Conservation (phyloP, 345 rosid genomes). For the Eucalyptus regnans region DNA sequence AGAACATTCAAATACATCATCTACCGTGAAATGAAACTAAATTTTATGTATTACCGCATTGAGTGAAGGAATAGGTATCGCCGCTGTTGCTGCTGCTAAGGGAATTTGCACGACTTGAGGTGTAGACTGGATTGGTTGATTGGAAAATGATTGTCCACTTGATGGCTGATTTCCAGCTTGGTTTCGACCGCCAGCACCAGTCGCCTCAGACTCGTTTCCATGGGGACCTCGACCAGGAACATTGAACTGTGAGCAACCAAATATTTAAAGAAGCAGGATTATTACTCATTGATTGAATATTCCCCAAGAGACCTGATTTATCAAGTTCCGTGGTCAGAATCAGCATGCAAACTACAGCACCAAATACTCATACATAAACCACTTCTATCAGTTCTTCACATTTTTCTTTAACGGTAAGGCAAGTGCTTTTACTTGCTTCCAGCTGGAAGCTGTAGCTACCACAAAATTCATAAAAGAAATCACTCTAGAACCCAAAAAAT, state of each 20-base stretch:
- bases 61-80: conserved; percentile 61
- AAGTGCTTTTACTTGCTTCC: background rate
- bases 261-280: background rate
- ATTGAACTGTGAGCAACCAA: conserved; percentile 30
- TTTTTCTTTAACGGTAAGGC: background rate
- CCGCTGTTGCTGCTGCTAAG: conserved; percentile 30
- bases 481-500: background rate
- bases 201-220: conserved; percentile 33
- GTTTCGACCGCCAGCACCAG: conserved; percentile 22
- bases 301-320: background rate
- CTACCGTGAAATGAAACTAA: background rate
- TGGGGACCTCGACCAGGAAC: conserved; percentile 32
- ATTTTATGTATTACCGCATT: conserved; percentile 18
- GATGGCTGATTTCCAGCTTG: conserved; percentile 41
- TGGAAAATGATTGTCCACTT: conserved; percentile 36
- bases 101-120: conserved; percentile 70
- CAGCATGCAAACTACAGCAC: background rate
- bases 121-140: conserved; percentile 33
- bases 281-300: background rate
- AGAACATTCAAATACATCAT: background rate
- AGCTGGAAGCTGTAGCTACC: background rate
- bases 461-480: background rate
- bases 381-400: background rate
- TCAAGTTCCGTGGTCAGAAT: background rate
- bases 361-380: background rate